Evolutionary conservation across 2,329 filamentous ascomycete genomes (phyloP).

Genomic region (Aspergillus viridinutans): DNA sequence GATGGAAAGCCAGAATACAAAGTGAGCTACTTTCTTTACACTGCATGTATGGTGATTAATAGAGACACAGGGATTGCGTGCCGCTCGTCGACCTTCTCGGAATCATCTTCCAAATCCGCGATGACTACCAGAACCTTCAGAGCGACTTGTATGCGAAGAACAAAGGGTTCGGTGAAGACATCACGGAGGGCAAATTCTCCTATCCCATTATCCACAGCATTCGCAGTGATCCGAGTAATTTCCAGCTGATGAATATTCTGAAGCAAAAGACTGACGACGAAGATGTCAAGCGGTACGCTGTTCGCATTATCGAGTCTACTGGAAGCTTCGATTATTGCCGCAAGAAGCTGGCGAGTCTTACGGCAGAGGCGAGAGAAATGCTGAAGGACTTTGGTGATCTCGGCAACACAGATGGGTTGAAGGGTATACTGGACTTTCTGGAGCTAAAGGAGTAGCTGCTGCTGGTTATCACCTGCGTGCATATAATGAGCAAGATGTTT

Average conservation of each 20-base stretch:
- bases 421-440: slow-evolving; percentile 1
- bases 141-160: slow-evolving; percentile 64
- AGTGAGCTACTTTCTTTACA: not conserved
- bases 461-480: not conserved
- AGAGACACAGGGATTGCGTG: slow-evolving; percentile 24
- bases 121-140: slow-evolving; percentile 81
- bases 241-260: slow-evolving; percentile 81
- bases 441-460: slow-evolving; percentile 1
- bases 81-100: slow-evolving; percentile 60
- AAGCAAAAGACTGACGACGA: slow-evolving; percentile 79
- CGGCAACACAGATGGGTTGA: not conserved
- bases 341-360: not conserved
- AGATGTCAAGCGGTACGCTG: slow-evolving; percentile 81
- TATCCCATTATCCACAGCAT: slow-evolving; percentile 92
- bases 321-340: slow-evolving; percentile 73
- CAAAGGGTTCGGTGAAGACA: slow-evolving; percentile 87
- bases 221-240: slow-evolving; percentile 49
- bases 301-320: slow-evolving; percentile 77
- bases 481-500: too few relatives aligned
- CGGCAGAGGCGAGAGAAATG: slow-evolving; percentile 1
- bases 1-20: slow-evolving; percentile 17
- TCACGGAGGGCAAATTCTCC: slow-evolving; percentile 93
- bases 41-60: not conserved
- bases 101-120: slow-evolving; percentile 38
- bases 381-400: not conserved